phyloP scores from a whole-genome alignment of 345 rosid species.

The Eutrema yunnanense region DNA sequence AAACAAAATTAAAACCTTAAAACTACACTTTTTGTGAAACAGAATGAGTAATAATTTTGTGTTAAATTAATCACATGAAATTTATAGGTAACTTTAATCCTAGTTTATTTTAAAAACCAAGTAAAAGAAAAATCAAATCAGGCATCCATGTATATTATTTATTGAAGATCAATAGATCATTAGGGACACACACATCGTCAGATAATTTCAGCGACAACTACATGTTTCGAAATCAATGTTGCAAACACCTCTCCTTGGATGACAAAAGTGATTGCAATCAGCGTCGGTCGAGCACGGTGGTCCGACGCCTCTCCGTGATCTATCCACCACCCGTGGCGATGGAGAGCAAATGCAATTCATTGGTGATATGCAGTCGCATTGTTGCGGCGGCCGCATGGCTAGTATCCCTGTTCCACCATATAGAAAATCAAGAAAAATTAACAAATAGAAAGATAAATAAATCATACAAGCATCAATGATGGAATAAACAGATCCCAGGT shows the following conservation, averaged over 20 bases:
- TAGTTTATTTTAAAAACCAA: too few species aligned
- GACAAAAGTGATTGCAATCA: background rate
- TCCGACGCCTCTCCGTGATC: background rate
- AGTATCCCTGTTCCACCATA: background rate
- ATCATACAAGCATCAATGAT: background rate
- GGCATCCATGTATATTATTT: background rate
- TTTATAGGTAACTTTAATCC: too few species aligned
- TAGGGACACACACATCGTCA: background rate
- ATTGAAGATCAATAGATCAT: background rate
- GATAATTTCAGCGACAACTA: background rate
- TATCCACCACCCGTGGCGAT: background rate
- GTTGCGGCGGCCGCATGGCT: background rate
- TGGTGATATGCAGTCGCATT: background rate
- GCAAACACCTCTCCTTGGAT: background rate
- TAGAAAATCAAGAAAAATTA: background rate
- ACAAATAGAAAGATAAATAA: background rate
- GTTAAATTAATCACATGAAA: too few species aligned
- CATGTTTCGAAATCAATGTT: conserved; percentile 13
- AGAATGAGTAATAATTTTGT: too few species aligned
- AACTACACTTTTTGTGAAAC: too few species aligned
- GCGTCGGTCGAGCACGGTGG: background rate
- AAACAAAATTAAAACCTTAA: too few species aligned
- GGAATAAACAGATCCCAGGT: background rate
- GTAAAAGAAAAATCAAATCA: too few species aligned
- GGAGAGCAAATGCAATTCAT: background rate